A percentile compares a stretch with the other conserved stretches of the same genome.
phyloP scores from a whole-genome alignment of 805 yeast species.

The Teunomyces tritomae region DNA sequence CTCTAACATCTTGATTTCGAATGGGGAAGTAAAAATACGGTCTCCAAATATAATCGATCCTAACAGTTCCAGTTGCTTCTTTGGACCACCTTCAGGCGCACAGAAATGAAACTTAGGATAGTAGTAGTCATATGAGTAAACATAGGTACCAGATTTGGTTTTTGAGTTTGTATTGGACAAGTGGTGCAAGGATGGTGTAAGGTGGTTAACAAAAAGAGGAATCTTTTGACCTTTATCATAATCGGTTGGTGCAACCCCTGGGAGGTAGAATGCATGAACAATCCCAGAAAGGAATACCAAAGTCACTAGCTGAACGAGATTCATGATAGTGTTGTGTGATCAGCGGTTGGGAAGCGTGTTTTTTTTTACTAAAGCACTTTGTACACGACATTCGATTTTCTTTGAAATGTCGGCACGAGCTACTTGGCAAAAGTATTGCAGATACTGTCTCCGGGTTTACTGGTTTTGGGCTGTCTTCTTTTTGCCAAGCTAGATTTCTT shows the following conservation, averaged over 20 bases:
- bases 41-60: constrained; percentile 96
- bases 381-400: not conserved
- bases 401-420: not conserved
- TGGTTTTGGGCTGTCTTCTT: constrained; percentile 6
- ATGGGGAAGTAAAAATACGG: constrained; percentile 90
- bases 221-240: constrained; percentile 70
- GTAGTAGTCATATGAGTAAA: constrained; percentile 81
- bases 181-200: constrained; percentile 70
- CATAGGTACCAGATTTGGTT: constrained; percentile 48
- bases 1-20: constrained; percentile 73
- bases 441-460: not conserved
- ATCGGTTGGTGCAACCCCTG: constrained; percentile 95
- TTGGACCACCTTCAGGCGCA: constrained; percentile 61
- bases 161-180: constrained; percentile 21
- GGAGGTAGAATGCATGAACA: constrained; percentile 72
- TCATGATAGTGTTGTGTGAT: constrained; percentile 13
- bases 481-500: constrained; percentile 15
- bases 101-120: constrained; percentile 83
- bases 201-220: constrained; percentile 82
- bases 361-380: not conserved
- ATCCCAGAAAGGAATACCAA: constrained; percentile 13
- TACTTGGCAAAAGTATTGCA: not conserved
- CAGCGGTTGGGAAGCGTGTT: constrained; percentile 8
- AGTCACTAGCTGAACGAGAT: not conserved
- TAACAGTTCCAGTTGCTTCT: constrained; percentile 80